phyloP scores from a whole-genome alignment of 805 yeast species.

The Metschnikowia matae region DNA sequence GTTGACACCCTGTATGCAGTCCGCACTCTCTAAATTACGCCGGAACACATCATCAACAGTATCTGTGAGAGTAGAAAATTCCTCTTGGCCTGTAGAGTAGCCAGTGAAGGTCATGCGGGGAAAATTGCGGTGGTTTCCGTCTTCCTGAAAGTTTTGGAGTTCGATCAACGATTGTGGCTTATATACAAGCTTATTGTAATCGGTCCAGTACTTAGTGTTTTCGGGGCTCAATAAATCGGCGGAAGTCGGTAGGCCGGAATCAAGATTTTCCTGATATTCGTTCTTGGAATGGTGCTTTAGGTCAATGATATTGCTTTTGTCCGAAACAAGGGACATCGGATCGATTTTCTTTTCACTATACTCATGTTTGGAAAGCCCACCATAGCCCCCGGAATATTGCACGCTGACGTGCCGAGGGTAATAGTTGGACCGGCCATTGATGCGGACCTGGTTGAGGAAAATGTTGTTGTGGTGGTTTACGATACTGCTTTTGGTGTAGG shows the following conservation, averaged over 20 bases:
- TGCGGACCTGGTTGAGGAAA: conserved; percentile 21
- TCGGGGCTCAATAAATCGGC: conserved; percentile 26
- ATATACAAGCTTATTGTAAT: conserved; percentile 64
- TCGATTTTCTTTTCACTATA: conserved; percentile 27
- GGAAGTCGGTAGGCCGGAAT: conserved; percentile 35
- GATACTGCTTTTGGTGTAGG: conserved; percentile 41
- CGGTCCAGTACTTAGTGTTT: conserved; percentile 72
- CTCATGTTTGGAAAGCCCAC: conserved; percentile 57
- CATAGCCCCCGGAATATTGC: conserved; percentile 76
- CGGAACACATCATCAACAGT: conserved; percentile 52
- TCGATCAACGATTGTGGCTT: conserved; percentile 56
- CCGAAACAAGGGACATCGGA: conserved; percentile 8
- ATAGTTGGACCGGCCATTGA: conserved; percentile 41
- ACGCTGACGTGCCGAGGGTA: conserved; percentile 81
- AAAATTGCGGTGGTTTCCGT: conserved; percentile 26
- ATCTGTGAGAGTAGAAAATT: conserved; percentile 41
- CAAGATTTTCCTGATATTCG: conserved; percentile 62
- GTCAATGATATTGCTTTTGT: conserved; percentile 23
- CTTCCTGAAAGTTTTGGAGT: conserved; percentile 53
- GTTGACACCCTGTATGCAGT: conserved; percentile 67
- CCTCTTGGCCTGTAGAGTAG: conserved; percentile 57
- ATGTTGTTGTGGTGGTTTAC: conserved; percentile 48
- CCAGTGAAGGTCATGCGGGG: conserved; percentile 40
- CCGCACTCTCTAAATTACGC: conserved; percentile 67
- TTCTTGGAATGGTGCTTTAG: conserved; percentile 42